Evolutionary conservation across 148 eudicot genomes (phyloP).

Genomic region (Fagopyrum esculentum): DNA sequence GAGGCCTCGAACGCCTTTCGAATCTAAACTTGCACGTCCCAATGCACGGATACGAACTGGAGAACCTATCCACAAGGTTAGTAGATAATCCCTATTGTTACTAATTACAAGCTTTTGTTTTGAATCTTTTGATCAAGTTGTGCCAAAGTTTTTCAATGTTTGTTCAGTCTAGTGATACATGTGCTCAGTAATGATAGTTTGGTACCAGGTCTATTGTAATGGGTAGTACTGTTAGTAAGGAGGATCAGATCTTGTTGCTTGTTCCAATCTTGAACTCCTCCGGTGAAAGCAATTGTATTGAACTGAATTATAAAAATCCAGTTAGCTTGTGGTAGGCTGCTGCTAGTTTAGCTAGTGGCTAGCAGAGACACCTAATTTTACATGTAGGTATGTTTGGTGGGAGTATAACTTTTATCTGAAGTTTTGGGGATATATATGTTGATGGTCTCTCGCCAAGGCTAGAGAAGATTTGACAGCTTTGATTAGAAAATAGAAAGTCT

Average conservation of each 20-base stretch:
- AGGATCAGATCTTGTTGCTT: neutral
- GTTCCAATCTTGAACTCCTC: neutral
- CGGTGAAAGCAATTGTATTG: neutral
- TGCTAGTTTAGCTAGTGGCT: neutral
- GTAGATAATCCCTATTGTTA: neutral
- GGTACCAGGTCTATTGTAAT: neutral
- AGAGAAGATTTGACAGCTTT: neutral
- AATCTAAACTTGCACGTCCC: slow-evolving; percentile 86
- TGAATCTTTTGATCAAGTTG: neutral
- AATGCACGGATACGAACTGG: slow-evolving; percentile 83
- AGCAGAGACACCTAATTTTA: neutral
- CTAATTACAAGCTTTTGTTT: neutral
- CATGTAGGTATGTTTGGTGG: neutral
- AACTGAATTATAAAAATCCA: neutral
- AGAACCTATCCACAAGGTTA: slow-evolving; percentile 52
- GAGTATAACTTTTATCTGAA: neutral
- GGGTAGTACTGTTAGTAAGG: neutral
- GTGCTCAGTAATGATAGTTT: slow-evolving; percentile 4
- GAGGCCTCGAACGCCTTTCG: slow-evolving; percentile 92
- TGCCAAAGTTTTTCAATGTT: neutral
- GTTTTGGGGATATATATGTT: neutral
- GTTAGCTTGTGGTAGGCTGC: neutral
- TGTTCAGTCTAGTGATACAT: neutral
- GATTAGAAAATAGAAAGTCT: neutral
- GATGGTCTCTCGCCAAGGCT: neutral